Base-by-base conservation (phyloP, 2,329 filamentous ascomycete genomes). In the Fusarium austroafricanum region DNA sequence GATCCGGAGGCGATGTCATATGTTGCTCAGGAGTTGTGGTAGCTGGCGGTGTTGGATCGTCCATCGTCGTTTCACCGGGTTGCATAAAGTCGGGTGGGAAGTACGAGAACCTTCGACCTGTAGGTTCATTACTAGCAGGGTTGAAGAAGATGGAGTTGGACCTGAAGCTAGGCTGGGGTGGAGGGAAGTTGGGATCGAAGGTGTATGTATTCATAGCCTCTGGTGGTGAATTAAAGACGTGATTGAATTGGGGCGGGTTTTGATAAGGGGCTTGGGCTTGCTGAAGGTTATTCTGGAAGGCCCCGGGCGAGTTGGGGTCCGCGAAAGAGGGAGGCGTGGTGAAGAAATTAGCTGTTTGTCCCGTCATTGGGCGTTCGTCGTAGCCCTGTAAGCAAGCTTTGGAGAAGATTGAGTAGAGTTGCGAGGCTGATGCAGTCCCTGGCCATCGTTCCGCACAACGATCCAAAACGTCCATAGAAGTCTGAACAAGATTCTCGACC, bases 361-460 rank as follows among this genome's bases (percentile, higher is more conserved):
- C 66, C 31, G 73, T 70, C 33, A 68, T 52, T 7, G 67, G 71
- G 23, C 84, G 83, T 10, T 82, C 87, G 65, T 94, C 90, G 78
- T 97, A 99, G 72, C 93, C 94, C 76, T 93, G 94, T 73, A 98
- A 83, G 73, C 94, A 97, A 14, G 94, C 94, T 59, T 87, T 88
- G 46, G 95, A 90, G 49, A 99, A 88, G 67, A 93, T 94, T n/a
- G 87, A 85, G 75, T 97, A 98, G 14, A 98, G 86, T 71, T 96
- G 89, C 11, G 93, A 89, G 5, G 94, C 94, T 17, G 93, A 92
- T 38, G 90, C 87, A 3, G 95, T 94, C 12, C 95, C 96, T 1
- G 96, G 96, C 96, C 96, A 98, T 62, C 94, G 87, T 74, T 95
- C 92, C 1, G 92, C 91, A 58, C 93, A 94, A 57, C 91, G 87